Evolutionary conservation across 1,284 basidiomycete species (phyloP), one percentile per base, ranked within the genome.

Genomic region (Boletus mariae): DNA sequence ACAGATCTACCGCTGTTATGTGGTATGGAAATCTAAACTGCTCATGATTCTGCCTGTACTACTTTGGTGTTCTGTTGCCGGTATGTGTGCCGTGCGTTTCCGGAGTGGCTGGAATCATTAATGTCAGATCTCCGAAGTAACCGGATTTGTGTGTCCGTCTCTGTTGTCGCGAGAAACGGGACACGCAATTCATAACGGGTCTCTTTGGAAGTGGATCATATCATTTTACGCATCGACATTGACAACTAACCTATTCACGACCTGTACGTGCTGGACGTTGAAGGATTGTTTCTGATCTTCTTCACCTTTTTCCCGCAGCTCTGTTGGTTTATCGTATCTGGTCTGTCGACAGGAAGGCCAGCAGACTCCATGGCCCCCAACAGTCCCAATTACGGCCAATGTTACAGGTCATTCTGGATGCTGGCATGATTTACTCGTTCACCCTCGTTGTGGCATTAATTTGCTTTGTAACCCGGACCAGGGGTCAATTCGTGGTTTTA

Each of bases 61-160:
- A 13, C 45, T 57, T 29, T 57, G 55, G 49, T 56, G 54, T 44
- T 38, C 41, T 23, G 49, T 51, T 29, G 55, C 35, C 17, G 46
- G 56, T 57, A 13, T 28, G 56, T 47, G 25, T 12, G 4, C 20
- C 6, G 15, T 3, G 8, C n/a, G 13, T 10, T 40, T 23, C n/a
- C 6, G 15, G 35, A 15, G 5, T n/a, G 35, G 6, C 20, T 17
- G 5, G n/a, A 5, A 11, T 28, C 10, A 48, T 17, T n/a, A 10
- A 20, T 20, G 20, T 20, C 20, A 2, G 15, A 28, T 40, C 6
- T 31, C 12, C 4, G 3, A 38, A 48, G 38, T 17, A 48, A 40
- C 47, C 20, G 47, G 37, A 6, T 23, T 41, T 20, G 28, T 17
- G 15, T 40, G 45, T 20, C 44, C 29, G 12, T 40, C 26, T n/a